Conservation (phyloP, 1,284 basidiomycete genomes). For the Puccinia sorghi region DNA sequence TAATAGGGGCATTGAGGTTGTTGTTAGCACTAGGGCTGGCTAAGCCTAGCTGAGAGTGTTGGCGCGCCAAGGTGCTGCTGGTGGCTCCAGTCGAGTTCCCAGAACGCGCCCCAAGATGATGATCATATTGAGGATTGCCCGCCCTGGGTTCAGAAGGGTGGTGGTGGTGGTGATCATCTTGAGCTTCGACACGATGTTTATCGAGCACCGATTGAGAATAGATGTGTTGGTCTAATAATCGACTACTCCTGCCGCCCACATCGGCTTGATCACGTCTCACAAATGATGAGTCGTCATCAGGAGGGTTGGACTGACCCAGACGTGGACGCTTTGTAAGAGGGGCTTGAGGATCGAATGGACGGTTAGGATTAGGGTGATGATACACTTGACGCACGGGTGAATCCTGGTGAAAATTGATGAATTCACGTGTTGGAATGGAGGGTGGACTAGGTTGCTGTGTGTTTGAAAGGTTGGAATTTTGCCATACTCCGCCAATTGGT, state of each 20-base stretch:
- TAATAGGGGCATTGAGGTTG: background rate
- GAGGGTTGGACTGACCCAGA: background rate
- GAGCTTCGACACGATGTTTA: background rate
- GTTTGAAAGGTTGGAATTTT: slow-evolving; percentile 21
- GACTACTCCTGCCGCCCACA: background rate
- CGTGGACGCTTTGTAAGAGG: slow-evolving; percentile 24
- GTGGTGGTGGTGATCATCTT: background rate
- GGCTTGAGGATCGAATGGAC: background rate
- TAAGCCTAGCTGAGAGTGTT: background rate
- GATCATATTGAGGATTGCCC: too few relatives aligned
- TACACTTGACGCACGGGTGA: background rate
- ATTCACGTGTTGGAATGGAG: slow-evolving; percentile 17
- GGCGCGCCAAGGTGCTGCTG: background rate
- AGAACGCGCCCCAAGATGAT: background rate
- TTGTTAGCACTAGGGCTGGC: background rate
- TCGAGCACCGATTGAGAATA: slow-evolving; percentile 8
- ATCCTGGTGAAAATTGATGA: slow-evolving; percentile 21
- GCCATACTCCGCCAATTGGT: slow-evolving; percentile 44
- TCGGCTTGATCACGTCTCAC: slow-evolving; percentile 7
- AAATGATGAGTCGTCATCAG: background rate
- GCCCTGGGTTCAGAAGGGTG: background rate
- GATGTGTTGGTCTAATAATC: slow-evolving; percentile 1
- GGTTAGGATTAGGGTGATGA: background rate
- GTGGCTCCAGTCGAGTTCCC: slow-evolving; percentile 1
- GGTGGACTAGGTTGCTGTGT: slow-evolving; percentile 21